phyloP scores from a whole-genome alignment of 257 asterid species.

The Euphrasia confusa region DNA sequence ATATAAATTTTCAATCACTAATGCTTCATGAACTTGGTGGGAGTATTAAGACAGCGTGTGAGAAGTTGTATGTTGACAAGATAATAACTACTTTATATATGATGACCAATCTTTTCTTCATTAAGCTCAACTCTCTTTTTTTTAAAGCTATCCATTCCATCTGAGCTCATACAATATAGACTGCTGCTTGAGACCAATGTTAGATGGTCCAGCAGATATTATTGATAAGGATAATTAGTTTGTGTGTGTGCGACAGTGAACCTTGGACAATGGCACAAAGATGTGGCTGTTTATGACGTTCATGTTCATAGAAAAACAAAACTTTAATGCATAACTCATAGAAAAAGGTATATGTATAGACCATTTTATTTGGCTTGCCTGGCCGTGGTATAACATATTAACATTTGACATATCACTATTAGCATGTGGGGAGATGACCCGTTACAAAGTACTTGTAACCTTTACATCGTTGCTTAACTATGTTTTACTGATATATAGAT shows the following conservation, averaged over 20 bases:
- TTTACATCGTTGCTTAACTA: slow-evolving; percentile 7
- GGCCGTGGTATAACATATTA: not conserved
- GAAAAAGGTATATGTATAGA: slow-evolving; percentile 2
- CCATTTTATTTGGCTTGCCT: not conserved
- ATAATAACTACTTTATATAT: slow-evolving; percentile 9
- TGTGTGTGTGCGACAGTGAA: slow-evolving; percentile 6
- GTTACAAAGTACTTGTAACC: not conserved
- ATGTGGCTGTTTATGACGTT: slow-evolving; percentile 10
- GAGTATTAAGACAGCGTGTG: slow-evolving; percentile 8
- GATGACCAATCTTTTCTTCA: slow-evolving; percentile 2
- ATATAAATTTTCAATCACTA: not conserved
- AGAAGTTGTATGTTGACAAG: not conserved
- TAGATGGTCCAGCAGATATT: slow-evolving; percentile 3
- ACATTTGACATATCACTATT: not conserved
- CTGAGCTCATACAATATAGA: not conserved
- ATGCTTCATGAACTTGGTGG: slow-evolving; percentile 10
- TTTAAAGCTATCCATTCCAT: not conserved
- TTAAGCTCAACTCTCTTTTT: not conserved
- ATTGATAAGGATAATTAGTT: not conserved
- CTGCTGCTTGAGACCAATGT: slow-evolving; percentile 12
- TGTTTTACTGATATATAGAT: not conserved
- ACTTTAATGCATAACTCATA: not conserved
- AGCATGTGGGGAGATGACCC: not conserved
- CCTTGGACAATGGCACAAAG: not conserved
- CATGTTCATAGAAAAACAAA: not conserved